Base-by-base conservation (phyloP, 768 basidiomycete genomes). In the Auricularia sp. region DNA sequence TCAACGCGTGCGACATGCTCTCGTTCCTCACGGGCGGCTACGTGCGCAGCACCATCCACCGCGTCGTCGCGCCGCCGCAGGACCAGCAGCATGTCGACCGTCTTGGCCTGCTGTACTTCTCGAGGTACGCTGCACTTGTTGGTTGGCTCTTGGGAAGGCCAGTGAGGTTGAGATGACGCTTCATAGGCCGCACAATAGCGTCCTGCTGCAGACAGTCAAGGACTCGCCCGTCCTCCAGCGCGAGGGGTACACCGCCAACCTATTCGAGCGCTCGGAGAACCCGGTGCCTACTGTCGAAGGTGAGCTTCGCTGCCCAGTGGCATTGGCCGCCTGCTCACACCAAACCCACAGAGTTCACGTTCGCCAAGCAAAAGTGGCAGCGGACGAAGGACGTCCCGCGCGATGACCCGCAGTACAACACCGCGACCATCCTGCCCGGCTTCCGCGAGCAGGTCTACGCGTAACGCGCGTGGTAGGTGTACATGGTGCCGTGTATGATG, bases 281-380 rank as follows among this genome's bases (percentile, higher is more conserved):
- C 71, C 71, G 8, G 77, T 78, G 0, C 80, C 80, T 6, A 81
- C 79, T 3, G 81, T 81, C 78, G 78, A 79, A 67, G 74, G 77
- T 61, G 43, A 29, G 21, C 3, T 23, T 36, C 42, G 65, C 11
- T 56, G 35, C 16, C 16, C 36, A 21, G n/a, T 35, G 2, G 54
- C 63, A 18, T 14, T 29, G 33, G 29, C 29, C 29, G 29, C 29
- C 29, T 29, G 29, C 29, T 29, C 2, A 29, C 2, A 3, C 29
- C 29, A 64, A 8, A 7, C n/a, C 4, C 42, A 29, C 63, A 77
- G 81, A 80, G 66, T 83, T 79, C 75, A 79, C 78, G 21, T 77
- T 77, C 66, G 76, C 78, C 21, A 83, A 82, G 71, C 81, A 83
- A 69, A 79, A 76, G 67, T 83, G 81, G 81, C 81, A 83, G 72